Evolutionary conservation across 1,139 yeast genomes (phyloP).

Genomic region (Kazachstania sp.): DNA sequence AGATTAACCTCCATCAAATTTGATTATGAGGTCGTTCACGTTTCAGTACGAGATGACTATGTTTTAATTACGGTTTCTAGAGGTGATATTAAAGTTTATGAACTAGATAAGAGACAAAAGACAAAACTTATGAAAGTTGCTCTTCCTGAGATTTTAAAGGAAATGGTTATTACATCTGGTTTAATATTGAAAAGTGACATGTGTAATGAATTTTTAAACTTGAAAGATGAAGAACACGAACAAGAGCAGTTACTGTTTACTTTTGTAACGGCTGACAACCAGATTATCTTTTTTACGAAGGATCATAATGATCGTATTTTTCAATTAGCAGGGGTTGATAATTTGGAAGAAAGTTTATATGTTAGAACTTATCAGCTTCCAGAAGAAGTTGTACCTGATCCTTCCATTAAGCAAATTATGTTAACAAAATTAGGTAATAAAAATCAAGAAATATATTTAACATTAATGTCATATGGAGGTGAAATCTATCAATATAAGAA

Average conservation of each 20-base stretch:
- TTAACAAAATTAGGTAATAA: constrained; percentile 59
- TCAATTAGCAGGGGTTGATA: constrained; percentile 54
- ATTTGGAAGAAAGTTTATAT: constrained; percentile 44
- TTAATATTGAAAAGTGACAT: constrained; percentile 43
- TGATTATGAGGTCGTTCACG: constrained; percentile 46
- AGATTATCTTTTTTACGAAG: constrained; percentile 55
- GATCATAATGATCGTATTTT: constrained; percentile 59
- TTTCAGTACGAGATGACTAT: constrained; percentile 49
- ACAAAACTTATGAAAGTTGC: constrained; percentile 31
- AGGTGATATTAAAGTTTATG: constrained; percentile 48
- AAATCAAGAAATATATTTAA: constrained; percentile 48
- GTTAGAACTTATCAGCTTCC: constrained; percentile 52
- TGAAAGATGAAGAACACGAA: constrained; percentile 29
- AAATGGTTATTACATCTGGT: constrained; percentile 61
- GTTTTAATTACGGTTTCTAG: constrained; percentile 49
- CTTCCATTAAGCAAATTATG: constrained; percentile 63
- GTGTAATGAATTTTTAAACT: constrained; percentile 29
- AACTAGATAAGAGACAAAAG: constrained; percentile 33
- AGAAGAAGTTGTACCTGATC: constrained; percentile 58
- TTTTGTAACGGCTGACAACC: constrained; percentile 68
- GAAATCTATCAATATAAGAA: constrained; percentile 63
- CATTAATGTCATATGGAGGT: constrained; percentile 71
- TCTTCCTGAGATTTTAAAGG: constrained; percentile 45
- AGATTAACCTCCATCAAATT: constrained; percentile 35
- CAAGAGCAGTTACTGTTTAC: constrained; percentile 48